Percentiles rank a stretch among this genome's conserved stretches.
phyloP scores from a whole-genome alignment of 2,329 filamentous ascomycete genomes.

The Stachybotrys elegans region DNA sequence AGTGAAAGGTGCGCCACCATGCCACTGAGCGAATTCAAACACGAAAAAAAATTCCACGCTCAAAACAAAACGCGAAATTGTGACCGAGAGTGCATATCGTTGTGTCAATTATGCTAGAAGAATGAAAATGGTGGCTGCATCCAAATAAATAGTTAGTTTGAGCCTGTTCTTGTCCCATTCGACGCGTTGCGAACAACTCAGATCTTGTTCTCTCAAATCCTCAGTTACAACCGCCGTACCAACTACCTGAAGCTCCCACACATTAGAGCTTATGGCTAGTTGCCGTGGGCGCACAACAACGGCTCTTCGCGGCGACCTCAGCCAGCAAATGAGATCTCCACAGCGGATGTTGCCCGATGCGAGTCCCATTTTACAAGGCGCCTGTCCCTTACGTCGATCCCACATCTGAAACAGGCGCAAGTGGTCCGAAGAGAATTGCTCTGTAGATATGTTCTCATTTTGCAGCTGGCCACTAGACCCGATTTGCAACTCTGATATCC shows the following conservation, averaged over 20 bases:
- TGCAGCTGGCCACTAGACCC: neutral
- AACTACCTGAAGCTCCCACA: slow-evolving; percentile 3
- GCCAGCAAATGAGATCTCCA: slow-evolving; percentile 3
- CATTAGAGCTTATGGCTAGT: neutral
- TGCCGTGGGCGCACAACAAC: neutral
- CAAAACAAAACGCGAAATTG: too few relatives aligned
- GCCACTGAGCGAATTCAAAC: too few relatives aligned
- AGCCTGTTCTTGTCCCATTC: neutral
- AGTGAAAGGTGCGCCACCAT: too few relatives aligned
- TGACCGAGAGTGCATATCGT: too few relatives aligned
- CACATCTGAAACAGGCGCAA: neutral
- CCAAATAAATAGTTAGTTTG: neutral
- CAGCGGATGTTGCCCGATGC: neutral
- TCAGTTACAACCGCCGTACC: slow-evolving; percentile 3
- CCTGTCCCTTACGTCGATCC: neutral
- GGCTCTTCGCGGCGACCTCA: slow-evolving; percentile 1
- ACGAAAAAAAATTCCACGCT: too few relatives aligned
- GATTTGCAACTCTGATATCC: too few relatives aligned
- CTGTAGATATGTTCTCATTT: neutral
- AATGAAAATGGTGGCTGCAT: slow-evolving; percentile 2
- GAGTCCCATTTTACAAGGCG: slow-evolving; percentile 3
- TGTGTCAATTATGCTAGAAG: too few relatives aligned
- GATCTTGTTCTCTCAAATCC: neutral
- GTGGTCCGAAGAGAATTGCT: neutral
- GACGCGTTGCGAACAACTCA: neutral